Conservation (phyloP, 140 eudicot genomes). For the Oenanthe javanica region DNA sequence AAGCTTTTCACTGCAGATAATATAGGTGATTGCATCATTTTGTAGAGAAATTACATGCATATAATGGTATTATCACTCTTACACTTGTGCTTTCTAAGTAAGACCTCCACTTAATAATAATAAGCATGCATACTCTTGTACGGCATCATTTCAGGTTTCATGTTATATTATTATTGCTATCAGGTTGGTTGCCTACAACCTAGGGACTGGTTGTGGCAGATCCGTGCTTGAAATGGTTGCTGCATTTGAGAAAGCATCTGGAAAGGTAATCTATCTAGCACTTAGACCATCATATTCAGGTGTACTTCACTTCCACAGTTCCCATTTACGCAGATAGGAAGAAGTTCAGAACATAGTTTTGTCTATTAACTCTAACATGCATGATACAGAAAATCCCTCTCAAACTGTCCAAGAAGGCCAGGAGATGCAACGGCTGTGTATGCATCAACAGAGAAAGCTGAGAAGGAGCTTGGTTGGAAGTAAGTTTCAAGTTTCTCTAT, state of each 20-base stretch:
- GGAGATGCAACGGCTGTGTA: slow-evolving; percentile 97
- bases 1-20: slow-evolving; percentile 55
- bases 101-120: background rate
- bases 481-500: slow-evolving; percentile 23
- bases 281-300: background rate
- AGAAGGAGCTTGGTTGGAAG: slow-evolving; percentile 88
- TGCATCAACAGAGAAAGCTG: slow-evolving; percentile 80
- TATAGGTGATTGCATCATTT: slow-evolving; percentile 42
- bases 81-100: slow-evolving; percentile 5
- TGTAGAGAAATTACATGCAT: background rate
- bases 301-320: background rate
- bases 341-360: background rate
- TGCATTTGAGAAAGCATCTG: slow-evolving; percentile 93
- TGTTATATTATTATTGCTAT: background rate
- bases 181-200: slow-evolving; percentile 80
- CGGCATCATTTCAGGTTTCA: background rate
- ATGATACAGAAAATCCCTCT: slow-evolving; percentile 65
- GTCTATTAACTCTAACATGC: background rate
- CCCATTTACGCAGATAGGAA: background rate
- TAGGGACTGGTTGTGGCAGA: slow-evolving; percentile 88
- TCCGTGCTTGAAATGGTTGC: slow-evolving; percentile 95
- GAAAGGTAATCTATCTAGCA: slow-evolving; percentile 40
- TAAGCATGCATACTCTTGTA: background rate
- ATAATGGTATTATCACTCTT: background rate
- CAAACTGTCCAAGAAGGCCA: slow-evolving; percentile 75